phyloP scores from a whole-genome alignment of 2,329 filamentous ascomycete species.

The Ophiostoma novo-ulmi region DNA sequence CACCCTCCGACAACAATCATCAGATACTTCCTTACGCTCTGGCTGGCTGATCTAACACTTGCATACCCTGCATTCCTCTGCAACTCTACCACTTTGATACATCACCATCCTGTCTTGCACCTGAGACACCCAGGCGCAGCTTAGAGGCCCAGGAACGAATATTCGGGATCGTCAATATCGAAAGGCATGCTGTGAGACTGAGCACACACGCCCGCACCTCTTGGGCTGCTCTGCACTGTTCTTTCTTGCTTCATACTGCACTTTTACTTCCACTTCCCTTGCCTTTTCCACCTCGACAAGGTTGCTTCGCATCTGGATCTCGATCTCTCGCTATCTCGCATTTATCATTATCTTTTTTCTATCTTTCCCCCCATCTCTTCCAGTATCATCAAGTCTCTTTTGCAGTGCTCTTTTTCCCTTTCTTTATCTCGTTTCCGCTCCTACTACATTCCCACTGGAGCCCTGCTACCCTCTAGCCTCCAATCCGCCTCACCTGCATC shows the following conservation, averaged over 20 bases:
- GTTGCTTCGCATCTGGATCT: background rate
- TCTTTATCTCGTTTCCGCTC: slow-evolving; percentile 10
- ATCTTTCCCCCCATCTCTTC: background rate
- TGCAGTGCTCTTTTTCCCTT: slow-evolving; percentile 2
- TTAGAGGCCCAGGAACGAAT: slow-evolving; percentile 11
- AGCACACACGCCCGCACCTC: slow-evolving; percentile 17
- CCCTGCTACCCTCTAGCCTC: background rate
- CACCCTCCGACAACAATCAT: background rate
- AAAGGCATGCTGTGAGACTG: slow-evolving; percentile 27
- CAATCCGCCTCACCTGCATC: slow-evolving; percentile 21
- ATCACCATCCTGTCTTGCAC: background rate
- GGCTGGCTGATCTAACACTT: background rate
- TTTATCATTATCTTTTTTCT: background rate
- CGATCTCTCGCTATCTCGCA: slow-evolving; percentile 11
- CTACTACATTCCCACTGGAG: background rate
- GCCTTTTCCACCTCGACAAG: background rate
- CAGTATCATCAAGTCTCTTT: background rate
- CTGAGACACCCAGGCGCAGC: slow-evolving; percentile 10
- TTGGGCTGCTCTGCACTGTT: background rate
- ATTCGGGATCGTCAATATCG: slow-evolving; percentile 23
- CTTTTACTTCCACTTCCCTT: background rate
- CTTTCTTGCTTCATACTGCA: background rate
- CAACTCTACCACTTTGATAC: background rate
- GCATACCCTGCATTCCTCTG: background rate
- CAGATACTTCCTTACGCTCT: background rate